Evolutionary conservation across 2,329 filamentous ascomycete genomes (phyloP), one percentile per base, ranked within the genome.

Genomic region (Colletotrichum sp.): DNA sequence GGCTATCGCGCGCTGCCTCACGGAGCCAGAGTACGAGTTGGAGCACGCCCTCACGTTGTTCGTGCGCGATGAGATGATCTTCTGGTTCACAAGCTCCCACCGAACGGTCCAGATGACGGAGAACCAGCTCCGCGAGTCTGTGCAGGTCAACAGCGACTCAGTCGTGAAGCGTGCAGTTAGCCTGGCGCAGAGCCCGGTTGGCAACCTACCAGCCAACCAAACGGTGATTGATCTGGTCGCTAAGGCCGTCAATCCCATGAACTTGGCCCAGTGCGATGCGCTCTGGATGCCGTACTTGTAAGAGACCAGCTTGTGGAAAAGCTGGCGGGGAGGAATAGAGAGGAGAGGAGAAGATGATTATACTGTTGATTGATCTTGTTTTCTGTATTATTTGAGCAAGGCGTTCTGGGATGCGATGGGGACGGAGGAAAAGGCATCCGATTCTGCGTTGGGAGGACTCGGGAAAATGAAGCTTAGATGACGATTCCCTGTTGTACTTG

Each of bases 261-360:
- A 97, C 83, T 85, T 99, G 85, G 93, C 94, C 60, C 92, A 95
- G 85, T 96, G 94, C 81, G 97, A 99, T 88, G 93, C 96, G 74
- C 87, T 99, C 80, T 99, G 97, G 96, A 99, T 99, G 96, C 94
- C 95, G 28, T 99, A 98, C 87, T 87, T 99, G 82, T 99, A 89
- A 85, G 76, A 39, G 61, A 67, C 28, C 26, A 18, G 32, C 21
- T 36, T 34, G 9, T 2, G 32, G 16, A 60, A 10, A 48, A 60
- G 21, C 24, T 61, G 43, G 24, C n/a, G 48, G 28, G 10, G 8
- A 26, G 26, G 28, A 39, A 52, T 52, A 1, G n/a, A 52, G 43
- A 21, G n/a, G n/a, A 52, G 43, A 21, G 43, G 43, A 13, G 43
- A 13, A 21, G 43, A 52, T 52, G n/a, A 21, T 52, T 52, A 52